Evolutionary conservation across 345 rosid species (phyloP).

Genomic region (Punica granatum): DNA sequence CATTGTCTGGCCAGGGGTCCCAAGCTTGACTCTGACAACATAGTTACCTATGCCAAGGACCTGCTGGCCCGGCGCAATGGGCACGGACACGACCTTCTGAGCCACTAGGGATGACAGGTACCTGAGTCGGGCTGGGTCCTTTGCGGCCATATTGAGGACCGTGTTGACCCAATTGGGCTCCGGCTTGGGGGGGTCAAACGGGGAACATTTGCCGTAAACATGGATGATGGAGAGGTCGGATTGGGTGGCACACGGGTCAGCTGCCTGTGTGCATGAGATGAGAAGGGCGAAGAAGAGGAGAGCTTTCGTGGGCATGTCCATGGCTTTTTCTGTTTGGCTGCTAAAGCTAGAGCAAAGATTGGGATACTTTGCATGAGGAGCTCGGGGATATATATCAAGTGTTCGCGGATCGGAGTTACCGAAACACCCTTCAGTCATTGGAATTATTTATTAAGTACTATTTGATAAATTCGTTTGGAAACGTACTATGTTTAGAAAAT

Average conservation of each 20-base stretch:
- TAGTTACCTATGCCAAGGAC: conserved; percentile 47
- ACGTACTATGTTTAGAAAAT: too few relatives aligned
- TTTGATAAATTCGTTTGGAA: too few relatives aligned
- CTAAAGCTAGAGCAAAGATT: neutral
- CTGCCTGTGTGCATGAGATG: conserved; percentile 25
- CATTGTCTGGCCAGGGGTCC: conserved; percentile 73
- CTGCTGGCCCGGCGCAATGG: conserved; percentile 61
- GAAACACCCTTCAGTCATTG: conserved; percentile 16
- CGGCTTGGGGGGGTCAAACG: conserved; percentile 43
- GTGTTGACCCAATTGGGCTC: conserved; percentile 41
- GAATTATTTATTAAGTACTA: too few relatives aligned
- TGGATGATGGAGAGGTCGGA: conserved; percentile 58
- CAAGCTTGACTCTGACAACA: conserved; percentile 60
- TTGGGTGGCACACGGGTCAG: conserved; percentile 37
- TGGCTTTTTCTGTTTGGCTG: conserved; percentile 11
- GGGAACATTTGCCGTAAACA: conserved; percentile 71
- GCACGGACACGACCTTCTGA: conserved; percentile 44
- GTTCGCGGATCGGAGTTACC: conserved; percentile 11
- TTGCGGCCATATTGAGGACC: conserved; percentile 59
- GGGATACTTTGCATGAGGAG: conserved; percentile 12
- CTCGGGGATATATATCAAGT: neutral
- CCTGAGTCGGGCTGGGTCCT: conserved; percentile 50
- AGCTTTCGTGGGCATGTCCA: conserved; percentile 30
- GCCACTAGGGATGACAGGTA: conserved; percentile 48
- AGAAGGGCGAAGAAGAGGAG: conserved; percentile 38